Percentiles rank a stretch among this genome's conserved stretches.
These are phyloP conservation scores for Cyberlindnera amylophila DNA, from an alignment of 805 yeast species.

Conservation along the genomic window DNA sequence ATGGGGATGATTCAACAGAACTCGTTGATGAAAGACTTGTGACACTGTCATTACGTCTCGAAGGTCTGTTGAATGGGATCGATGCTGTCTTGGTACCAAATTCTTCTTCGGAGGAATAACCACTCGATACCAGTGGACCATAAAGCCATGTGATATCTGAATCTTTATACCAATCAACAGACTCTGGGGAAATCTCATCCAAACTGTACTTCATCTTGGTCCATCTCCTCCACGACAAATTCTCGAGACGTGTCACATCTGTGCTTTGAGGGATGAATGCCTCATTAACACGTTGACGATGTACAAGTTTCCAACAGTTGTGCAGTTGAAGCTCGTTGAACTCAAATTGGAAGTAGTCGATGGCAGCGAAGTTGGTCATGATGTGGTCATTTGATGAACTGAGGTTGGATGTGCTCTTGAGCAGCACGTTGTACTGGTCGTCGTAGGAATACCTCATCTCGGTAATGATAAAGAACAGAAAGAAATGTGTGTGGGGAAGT, in stretches of 20 bases:
- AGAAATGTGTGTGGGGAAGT: not conserved
- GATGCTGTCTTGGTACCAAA: constrained; percentile 10
- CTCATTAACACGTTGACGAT: constrained; percentile 26
- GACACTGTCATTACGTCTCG: constrained; percentile 9
- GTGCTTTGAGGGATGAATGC: constrained; percentile 32
- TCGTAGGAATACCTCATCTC: constrained; percentile 23
- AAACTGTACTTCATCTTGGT: constrained; percentile 67
- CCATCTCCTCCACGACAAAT: constrained; percentile 96
- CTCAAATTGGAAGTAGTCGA: constrained; percentile 39
- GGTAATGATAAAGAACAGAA: too few relatives aligned
- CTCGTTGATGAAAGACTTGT: constrained; percentile 9
- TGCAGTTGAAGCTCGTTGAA: constrained; percentile 34
- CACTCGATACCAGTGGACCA: constrained; percentile 56
- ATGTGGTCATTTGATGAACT: constrained; percentile 8
- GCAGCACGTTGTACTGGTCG: constrained; percentile 24
- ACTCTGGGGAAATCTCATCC: constrained; percentile 67
- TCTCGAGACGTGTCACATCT: constrained; percentile 53
- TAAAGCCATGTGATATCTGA: constrained; percentile 93
- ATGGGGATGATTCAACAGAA: constrained; percentile 12
- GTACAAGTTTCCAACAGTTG: constrained; percentile 40
- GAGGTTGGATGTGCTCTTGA: constrained; percentile 14
- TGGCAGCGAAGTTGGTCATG: constrained; percentile 21
- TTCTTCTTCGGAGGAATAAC: constrained; percentile 7
- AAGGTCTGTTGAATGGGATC: not conserved
- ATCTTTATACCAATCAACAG: constrained; percentile 91